Conservation (phyloP, 108 stramenopile genomes). For the Cylindrotheca closterium region DNA sequence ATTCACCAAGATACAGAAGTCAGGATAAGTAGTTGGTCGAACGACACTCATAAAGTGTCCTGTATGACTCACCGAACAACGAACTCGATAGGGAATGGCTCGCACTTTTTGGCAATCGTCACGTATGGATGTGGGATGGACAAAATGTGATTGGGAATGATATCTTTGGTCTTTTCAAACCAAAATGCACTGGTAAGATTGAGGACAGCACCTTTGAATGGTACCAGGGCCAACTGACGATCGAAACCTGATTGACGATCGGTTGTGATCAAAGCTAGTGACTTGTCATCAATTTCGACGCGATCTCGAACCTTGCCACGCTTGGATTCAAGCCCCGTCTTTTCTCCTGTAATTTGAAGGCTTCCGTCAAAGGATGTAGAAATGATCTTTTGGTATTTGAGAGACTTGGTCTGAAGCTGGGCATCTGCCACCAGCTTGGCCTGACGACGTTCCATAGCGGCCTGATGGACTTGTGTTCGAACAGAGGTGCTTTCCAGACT, state of each 20-base stretch:
- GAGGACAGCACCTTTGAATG: slow-evolving; percentile 97
- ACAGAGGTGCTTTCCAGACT: slow-evolving; percentile 22
- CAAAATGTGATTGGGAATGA: slow-evolving; percentile 94
- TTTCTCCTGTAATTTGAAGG: slow-evolving; percentile 49
- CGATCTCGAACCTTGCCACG: slow-evolving; percentile 86
- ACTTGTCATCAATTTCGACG: slow-evolving; percentile 44
- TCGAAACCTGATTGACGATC: slow-evolving; percentile 99
- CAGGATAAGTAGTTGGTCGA: too few relatives aligned
- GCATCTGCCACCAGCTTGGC: slow-evolving; percentile 41
- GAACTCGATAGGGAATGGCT: slow-evolving; percentile 97
- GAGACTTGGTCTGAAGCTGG: slow-evolving; percentile 42
- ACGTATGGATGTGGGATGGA: slow-evolving; percentile 93
- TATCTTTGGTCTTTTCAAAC: slow-evolving; percentile 89
- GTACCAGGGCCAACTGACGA: slow-evolving; percentile 90
- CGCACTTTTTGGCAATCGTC: slow-evolving; percentile 87
- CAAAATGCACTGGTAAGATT: slow-evolving; percentile 94
- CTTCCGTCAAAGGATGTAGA: slow-evolving; percentile 37
- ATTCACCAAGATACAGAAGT: not conserved
- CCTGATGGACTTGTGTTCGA: slow-evolving; percentile 22
- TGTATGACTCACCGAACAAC: slow-evolving; percentile 87
- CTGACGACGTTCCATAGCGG: slow-evolving; percentile 25
- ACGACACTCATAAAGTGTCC: too few relatives aligned
- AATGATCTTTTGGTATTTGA: slow-evolving; percentile 39
- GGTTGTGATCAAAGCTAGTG: slow-evolving; percentile 92
- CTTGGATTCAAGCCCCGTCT: slow-evolving; percentile 17